A percentile compares a stretch with the other conserved stretches of the same genome.
Evolutionary conservation across 371 early-diverging fungal genomes (phyloP).

Genomic region (Lichtheimia hyalospora): DNA sequence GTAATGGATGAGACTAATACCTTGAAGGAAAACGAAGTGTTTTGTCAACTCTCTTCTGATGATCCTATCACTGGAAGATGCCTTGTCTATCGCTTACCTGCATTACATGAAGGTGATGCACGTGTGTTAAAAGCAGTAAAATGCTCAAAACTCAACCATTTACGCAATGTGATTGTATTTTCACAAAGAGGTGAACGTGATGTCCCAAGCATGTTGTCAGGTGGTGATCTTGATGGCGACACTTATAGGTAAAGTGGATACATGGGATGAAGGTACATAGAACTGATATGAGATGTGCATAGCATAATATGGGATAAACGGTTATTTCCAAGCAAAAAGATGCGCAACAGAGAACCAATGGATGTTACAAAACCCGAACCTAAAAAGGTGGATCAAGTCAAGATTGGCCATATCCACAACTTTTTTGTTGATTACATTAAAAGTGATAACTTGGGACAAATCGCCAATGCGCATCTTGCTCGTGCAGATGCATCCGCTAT

Average conservation of each 20-base stretch:
- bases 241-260: constrained; percentile 37
- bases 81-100: constrained; percentile 64
- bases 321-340: constrained; percentile 21
- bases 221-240: constrained; percentile 84
- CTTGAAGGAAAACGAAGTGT: constrained; percentile 65
- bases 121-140: constrained; percentile 65
- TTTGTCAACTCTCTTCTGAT: constrained; percentile 52
- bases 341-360: constrained; percentile 1
- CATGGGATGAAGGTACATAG: background rate
- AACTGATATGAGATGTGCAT: constrained; percentile 6
- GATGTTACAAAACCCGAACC: constrained; percentile 29
- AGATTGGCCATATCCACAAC: constrained; percentile 42
- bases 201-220: constrained; percentile 71
- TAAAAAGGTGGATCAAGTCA: constrained; percentile 24
- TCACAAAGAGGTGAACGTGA: constrained; percentile 66
- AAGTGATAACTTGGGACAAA: constrained; percentile 64
- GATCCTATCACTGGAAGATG: constrained; percentile 35
- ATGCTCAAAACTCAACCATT: constrained; percentile 49
- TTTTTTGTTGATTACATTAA: constrained; percentile 65
- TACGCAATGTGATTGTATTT: constrained; percentile 77
- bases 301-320: constrained; percentile 66
- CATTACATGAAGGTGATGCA: constrained; percentile 80
- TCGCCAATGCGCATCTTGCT: constrained; percentile 63
- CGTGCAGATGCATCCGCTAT: constrained; percentile 43
- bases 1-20: constrained; percentile 73